Evolutionary conservation across 805 yeast species (phyloP).

Genomic region (Jamesozyma jinghongensis): DNA sequence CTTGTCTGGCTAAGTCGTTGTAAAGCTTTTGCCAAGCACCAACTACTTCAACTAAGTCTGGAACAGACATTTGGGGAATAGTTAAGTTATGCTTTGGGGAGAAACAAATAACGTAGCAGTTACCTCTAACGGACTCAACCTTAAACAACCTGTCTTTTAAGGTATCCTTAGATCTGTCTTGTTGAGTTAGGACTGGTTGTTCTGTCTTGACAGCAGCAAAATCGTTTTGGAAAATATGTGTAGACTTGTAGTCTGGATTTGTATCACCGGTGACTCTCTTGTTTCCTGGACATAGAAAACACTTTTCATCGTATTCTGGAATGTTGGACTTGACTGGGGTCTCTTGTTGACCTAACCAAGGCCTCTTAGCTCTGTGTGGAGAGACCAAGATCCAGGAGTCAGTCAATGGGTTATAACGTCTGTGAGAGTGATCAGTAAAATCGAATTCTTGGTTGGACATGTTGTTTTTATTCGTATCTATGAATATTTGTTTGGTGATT

Average conservation of each 20-base stretch:
- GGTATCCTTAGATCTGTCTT: constrained; percentile 11
- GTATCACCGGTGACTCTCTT: constrained; percentile 49
- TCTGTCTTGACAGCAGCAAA: constrained; percentile 58
- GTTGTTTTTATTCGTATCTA: too few relatives aligned
- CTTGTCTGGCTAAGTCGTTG: constrained; percentile 34
- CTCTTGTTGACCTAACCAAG: constrained; percentile 75
- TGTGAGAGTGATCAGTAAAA: constrained; percentile 52
- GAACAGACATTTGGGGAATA: constrained; percentile 47
- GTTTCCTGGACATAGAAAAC: constrained; percentile 69
- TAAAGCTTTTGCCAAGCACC: constrained; percentile 53
- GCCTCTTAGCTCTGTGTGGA: constrained; percentile 70
- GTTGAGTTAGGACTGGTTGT: constrained; percentile 38
- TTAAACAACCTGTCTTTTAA: constrained; percentile 40
- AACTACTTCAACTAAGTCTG: constrained; percentile 41
- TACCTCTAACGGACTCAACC: constrained; percentile 54
- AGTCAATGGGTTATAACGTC: constrained; percentile 63
- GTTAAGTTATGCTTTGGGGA: constrained; percentile 61
- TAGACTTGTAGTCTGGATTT: constrained; percentile 49
- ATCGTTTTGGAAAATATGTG: constrained; percentile 59
- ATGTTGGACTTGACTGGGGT: constrained; percentile 32
- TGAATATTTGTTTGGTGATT: too few relatives aligned
- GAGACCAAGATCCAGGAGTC: constrained; percentile 62
- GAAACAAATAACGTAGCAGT: constrained; percentile 65
- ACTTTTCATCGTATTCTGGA: constrained; percentile 53
- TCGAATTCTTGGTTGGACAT: constrained; percentile 30